A percentile compares a stretch with the other conserved stretches of the same genome.
phyloP scores from a whole-genome alignment of 2,329 filamentous ascomycete species.

The Penicillium sp. region DNA sequence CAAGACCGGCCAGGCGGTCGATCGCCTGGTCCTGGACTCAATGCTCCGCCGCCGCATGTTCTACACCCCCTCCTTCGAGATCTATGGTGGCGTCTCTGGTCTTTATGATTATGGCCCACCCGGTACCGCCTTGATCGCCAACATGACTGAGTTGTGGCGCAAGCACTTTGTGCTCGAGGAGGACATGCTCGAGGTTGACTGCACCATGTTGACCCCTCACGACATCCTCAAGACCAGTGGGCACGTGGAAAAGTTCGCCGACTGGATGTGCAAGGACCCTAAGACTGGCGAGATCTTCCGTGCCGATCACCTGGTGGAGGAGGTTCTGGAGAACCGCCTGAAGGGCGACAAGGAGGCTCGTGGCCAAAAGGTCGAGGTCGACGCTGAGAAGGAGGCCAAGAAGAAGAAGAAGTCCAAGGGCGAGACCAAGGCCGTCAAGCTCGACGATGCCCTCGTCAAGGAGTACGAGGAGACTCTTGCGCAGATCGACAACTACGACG shows the following conservation, averaged over 20 bases:
- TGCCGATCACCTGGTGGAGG: constrained; percentile 95
- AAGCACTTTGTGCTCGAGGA: constrained; percentile 93
- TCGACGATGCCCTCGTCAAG: constrained; percentile 81
- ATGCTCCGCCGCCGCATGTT: constrained; percentile 88
- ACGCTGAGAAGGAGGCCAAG: constrained; percentile 80
- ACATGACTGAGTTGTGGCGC: constrained; percentile 85
- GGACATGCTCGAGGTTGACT: constrained; percentile 95
- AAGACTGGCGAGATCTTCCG: constrained; percentile 96
- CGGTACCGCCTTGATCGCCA: constrained; percentile 81
- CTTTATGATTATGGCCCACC: constrained; percentile 94
- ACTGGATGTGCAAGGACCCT: constrained; percentile 99
- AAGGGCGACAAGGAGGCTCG: constrained; percentile 93
- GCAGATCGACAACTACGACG: constrained; percentile 93
- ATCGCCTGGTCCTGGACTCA: constrained; percentile 78
- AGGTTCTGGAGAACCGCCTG: constrained; percentile 82
- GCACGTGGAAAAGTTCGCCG: constrained; percentile 96
- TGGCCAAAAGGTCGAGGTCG: constrained; percentile 68
- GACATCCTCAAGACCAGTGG: constrained; percentile 94
- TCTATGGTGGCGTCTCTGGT: constrained; percentile 86
- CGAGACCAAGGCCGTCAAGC: constrained; percentile 71
- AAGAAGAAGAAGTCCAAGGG: constrained; percentile 86
- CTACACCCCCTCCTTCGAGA: constrained; percentile 94
- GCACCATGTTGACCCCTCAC: constrained; percentile 88
- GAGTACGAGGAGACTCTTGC: constrained; percentile 93
- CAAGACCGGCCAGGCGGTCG: constrained; percentile 85